Evolutionary conservation across 1,284 basidiomycete genomes (phyloP).

Genomic region (Mycosarcoma mackinlayi): DNA sequence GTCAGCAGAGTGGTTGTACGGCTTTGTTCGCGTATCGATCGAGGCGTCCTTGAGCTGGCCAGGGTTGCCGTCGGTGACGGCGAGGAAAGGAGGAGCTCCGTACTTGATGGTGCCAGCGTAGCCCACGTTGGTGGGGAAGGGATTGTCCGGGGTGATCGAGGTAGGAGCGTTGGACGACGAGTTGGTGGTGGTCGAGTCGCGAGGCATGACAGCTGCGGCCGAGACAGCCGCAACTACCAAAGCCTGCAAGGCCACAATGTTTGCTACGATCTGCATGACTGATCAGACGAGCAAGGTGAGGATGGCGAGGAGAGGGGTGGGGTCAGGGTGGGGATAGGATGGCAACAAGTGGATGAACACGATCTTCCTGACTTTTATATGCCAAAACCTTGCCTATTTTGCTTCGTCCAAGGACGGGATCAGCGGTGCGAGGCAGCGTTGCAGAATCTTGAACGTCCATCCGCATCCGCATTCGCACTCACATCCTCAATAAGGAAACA

Average conservation of each 20-base stretch:
- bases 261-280: constrained; percentile 18
- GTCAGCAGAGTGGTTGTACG: constrained; percentile 27
- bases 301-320: not conserved
- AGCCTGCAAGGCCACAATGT: constrained; percentile 24
- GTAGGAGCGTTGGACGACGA: constrained; percentile 11
- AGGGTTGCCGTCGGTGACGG: constrained; percentile 47
- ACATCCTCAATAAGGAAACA: no score
- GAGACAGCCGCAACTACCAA: constrained; percentile 24
- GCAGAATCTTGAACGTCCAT: no score
- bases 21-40: constrained; percentile 48
- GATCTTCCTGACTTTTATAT: no score
- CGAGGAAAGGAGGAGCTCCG: constrained; percentile 58
- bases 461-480: no score
- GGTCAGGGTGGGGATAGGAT: not conserved
- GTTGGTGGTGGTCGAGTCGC: constrained; percentile 22
- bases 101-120: constrained; percentile 42
- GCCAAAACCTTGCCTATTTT: no score
- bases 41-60: constrained; percentile 36
- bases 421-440: no score
- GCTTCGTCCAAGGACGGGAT: no score
- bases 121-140: constrained; percentile 64
- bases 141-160: constrained; percentile 26
- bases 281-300: not conserved
- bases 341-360: no score
- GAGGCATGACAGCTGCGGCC: constrained; percentile 18